A percentile compares a stretch with the other conserved stretches of the same genome.
Conservation (phyloP, 2,329 filamentous ascomycete genomes). For the Whalleya microplaca region DNA sequence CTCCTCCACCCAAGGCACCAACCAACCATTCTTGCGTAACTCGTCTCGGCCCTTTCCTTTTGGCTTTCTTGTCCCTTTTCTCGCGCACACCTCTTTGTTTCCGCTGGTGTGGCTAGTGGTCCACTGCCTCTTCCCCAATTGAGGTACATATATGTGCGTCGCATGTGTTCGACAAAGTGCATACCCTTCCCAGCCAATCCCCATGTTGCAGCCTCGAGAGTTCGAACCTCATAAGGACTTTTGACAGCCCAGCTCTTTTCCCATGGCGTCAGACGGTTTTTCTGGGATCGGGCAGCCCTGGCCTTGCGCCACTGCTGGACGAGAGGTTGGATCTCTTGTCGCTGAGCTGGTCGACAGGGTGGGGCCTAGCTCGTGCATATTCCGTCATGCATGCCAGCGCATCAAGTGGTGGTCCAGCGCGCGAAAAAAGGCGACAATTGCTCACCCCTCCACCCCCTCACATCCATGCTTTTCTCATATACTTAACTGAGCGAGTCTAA, state of each 20-base stretch:
- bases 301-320: slow-evolving; percentile 39
- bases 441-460: slow-evolving; percentile 37
- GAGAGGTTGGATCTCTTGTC: slow-evolving; percentile 36
- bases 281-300: slow-evolving; percentile 35
- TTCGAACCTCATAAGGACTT: slow-evolving; percentile 25
- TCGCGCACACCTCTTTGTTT: slow-evolving; percentile 33
- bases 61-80: slow-evolving; percentile 38
- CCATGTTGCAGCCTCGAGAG: slow-evolving; percentile 32
- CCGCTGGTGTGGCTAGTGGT: slow-evolving; percentile 31
- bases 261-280: slow-evolving; percentile 30
- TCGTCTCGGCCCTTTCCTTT: slow-evolving; percentile 39
- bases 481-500: slow-evolving; percentile 46
- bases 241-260: slow-evolving; percentile 29
- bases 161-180: slow-evolving; percentile 34
- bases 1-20: slow-evolving; percentile 35
- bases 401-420: slow-evolving; percentile 53
- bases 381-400: slow-evolving; percentile 64
- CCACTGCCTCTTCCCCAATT: slow-evolving; percentile 34
- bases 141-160: slow-evolving; percentile 33
- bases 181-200: slow-evolving; percentile 34
- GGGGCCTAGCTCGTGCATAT: slow-evolving; percentile 56
- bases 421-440: slow-evolving; percentile 41
- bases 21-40: slow-evolving; percentile 37
- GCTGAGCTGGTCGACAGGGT: slow-evolving; percentile 51
- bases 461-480: slow-evolving; percentile 43